Evolutionary conservation across 2,329 filamentous ascomycete genomes (phyloP), one percentile per base, ranked within the genome.

Genomic region (Penicillium verrucosum): DNA sequence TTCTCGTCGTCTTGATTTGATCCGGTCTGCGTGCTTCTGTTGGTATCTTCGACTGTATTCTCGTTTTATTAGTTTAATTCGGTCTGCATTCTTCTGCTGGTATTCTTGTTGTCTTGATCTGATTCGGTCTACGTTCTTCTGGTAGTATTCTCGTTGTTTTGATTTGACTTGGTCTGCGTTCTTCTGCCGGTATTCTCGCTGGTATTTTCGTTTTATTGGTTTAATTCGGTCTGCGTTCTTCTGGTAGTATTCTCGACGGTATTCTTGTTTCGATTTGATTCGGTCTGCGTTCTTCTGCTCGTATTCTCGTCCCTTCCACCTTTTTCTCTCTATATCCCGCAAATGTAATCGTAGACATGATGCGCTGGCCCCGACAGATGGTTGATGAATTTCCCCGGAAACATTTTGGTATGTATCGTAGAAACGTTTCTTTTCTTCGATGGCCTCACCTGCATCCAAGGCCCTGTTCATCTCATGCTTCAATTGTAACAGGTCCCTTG

Each of bases 71-170:
- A 21, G 1, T 2, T 18, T 30, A n/a, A 16, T 1, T 7, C 11
- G 18, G 7, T 46, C 25, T 34, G n/a, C 8, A 7, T 34, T 29
- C 18, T 44, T 21, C 7, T 5, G 1, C 0, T 4, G 1, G 8
- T 37, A 12, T 6, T 45, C 23, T 45, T 1, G 25, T 8, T 2
- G 6, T 25, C 1, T 3, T 1, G 3, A 6, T 1, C 3, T 42
- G 23, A n/a, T 1, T n/a, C 8, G 16, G 14, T 42, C 40, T 42
- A 1, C 1, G 23, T 42, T 32, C 43, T 34, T 21, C 27, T 8
- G 16, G 0, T 2, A 0, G 7, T 10, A n/a, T n/a, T 27, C 23
- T 27, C 0, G 29, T 6, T 3, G 5, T 6, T 4, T n/a, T 14
- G 2, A 4, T 6, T 23, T 46, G 12, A 46, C 3, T 2, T 0